Base-by-base conservation (phyloP, 495 filamentous ascomycete species). In the Penicillium flavigenum region DNA sequence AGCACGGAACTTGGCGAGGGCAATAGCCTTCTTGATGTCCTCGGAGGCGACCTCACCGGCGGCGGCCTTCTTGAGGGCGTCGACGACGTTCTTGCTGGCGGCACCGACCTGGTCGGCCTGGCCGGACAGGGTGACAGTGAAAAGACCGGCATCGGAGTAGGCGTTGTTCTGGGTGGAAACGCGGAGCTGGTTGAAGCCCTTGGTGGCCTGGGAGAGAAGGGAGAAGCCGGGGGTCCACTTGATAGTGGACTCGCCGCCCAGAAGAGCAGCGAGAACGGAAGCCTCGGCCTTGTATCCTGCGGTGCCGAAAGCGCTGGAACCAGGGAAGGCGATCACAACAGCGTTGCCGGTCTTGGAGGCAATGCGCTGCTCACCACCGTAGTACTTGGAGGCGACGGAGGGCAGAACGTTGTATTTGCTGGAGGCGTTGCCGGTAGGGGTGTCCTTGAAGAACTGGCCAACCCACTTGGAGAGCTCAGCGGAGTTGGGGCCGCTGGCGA, bases 141-240 rank as follows among this genome's bases (percentile, higher is more conserved):
- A 81, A 24, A 99, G 86, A 63, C 94, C 95, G 54, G 93, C 89
- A 66, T 99, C 94, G 16, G 93, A 96, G 83, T 97, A 99, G 54
- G 89, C 83, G 59, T 79, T 73, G 79, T 95, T 90, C 62, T 83
- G 80, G 45, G 92, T 91, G 4, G 81, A 74, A 60, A 88, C 84
- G 54, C 74, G 76, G 53, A 87, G 85, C 63, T 87, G 83, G 20
- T 86, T 83, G 70, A 83, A 79, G 19, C 78, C 76, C 50, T 86
- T 76, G 53, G 85, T 80, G 42, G 86, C 88, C 78, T 95, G 90
- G 55, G 87, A 82, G 43, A 99, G 84, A 44, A 96, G 79, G 12
- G 88, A 92, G 79, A 96, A 97, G 53, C 94, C 95, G 53, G 91
- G 80, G 26, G 88, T 88, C 94, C 94, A 98, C 79, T 98, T 98